A percentile compares a stretch with the other conserved stretches of the same genome.
These are phyloP conservation scores for Ceratobasidium sp. DNA, from an alignment of 1,284 basidiomycete genomes.

Conservation along the genomic window DNA sequence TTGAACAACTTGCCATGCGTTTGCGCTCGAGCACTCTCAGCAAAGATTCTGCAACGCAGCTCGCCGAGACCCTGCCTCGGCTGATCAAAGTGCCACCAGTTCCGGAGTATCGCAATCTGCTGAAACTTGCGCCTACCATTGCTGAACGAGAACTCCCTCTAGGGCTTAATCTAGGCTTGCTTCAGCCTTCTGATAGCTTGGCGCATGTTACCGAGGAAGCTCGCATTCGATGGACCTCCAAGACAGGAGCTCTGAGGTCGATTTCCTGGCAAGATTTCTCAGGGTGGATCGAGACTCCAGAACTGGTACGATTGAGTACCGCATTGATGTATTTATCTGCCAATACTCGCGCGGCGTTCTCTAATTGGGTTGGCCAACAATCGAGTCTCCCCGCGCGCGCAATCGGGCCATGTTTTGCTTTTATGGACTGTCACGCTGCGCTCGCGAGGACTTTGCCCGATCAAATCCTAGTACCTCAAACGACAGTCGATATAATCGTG, in stretches of 20 bases:
- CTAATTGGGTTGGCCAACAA: constrained; percentile 24
- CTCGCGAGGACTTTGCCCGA: neutral
- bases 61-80: neutral
- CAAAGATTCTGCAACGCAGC: neutral
- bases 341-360: constrained; percentile 1
- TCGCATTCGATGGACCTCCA: constrained; percentile 4
- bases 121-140: constrained; percentile 9
- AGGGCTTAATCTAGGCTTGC: constrained; percentile 3
- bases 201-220: neutral
- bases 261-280: constrained; percentile 14
- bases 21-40: neutral
- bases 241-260: neutral
- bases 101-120: neutral
- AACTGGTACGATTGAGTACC: constrained; percentile 16
- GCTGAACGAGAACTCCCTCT: constrained; percentile 28
- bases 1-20: constrained; percentile 20
- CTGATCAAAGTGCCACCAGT: neutral
- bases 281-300: constrained; percentile 24
- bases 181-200: neutral
- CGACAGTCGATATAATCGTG: neutral
- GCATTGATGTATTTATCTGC: constrained; percentile 28
- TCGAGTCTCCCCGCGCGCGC: neutral
- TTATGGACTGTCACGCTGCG: constrained; percentile 30
- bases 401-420: constrained; percentile 32
- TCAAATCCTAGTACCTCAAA: neutral